Base-by-base conservation (phyloP, 495 filamentous ascomycete genomes). In the Thozetella sp. region DNA sequence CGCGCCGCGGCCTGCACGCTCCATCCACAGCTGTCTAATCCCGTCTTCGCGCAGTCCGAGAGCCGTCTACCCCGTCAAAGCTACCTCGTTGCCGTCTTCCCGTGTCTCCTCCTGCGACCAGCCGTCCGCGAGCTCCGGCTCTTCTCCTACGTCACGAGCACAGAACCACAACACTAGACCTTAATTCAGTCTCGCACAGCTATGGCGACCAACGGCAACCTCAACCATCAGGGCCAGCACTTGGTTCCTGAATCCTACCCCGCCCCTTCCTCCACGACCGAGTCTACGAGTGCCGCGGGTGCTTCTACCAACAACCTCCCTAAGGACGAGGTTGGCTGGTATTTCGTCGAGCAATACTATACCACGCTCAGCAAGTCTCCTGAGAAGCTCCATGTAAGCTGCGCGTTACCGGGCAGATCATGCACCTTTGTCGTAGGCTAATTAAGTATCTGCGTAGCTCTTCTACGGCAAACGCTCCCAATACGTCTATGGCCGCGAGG, bases 281-380 rank as follows among this genome's bases (percentile, higher is more conserved):
- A 66, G 22, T 25, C 68, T n/a, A 50, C 62, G 30, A 62, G 48
- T 25, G 51, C 62, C 24, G 43, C 67, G 2, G 46, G 56, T 61
- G 57, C 55, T 48, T 58, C 63, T 27, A 68, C 30, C 55, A 67
- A 59, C 63, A 70, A 70, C 27, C 74, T 80, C 13, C 65, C 74
- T 48, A 96, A 95, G 73, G 91, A 93, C 74, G 92, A 98, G 76
- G 91, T 99, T 54, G 95, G 93, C 66, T 99, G 95, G 95, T 97
- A 93, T 75, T 99, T 99, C 63, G 95, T 98, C 30, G 96, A 99
- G 83, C 93, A 97, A 71, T 98, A 96, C 81, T 99, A 99, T 75
- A 98, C 92, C 61, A 99, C 92, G 62, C 82, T 99, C 67, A 97
- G 92, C 86, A 91, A 92, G 72, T 90, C 81, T 60, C 95, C 96